These are phyloP conservation scores for Gracilaria caudata DNA, from an alignment of 23 red algal genomes.

Conservation along the genomic window DNA sequence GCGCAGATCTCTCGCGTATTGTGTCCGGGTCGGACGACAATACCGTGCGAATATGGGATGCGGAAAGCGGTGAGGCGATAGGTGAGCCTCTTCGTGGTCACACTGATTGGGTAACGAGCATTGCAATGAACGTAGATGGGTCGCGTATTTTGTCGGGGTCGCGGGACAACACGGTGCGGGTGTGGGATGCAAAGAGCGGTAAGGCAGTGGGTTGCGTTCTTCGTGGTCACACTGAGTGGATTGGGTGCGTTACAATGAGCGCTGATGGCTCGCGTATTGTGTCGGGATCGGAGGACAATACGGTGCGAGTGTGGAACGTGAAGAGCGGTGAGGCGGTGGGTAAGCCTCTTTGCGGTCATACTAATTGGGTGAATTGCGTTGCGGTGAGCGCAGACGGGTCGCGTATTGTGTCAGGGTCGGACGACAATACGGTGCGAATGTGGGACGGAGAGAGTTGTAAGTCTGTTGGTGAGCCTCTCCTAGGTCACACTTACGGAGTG, in stretches of 20 bases:
- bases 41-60: not conserved
- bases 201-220: not conserved
- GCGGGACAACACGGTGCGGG: not conserved
- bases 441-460: no score
- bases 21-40: slow-evolving; percentile 11
- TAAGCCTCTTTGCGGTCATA: no score
- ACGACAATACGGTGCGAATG: no score
- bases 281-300: not conserved
- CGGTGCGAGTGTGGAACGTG: not conserved
- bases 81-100: not conserved
- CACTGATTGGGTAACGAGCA: not conserved
- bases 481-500: no score
- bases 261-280: not conserved
- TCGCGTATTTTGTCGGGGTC: no score
- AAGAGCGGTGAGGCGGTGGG: not conserved
- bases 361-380: no score
- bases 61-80: not conserved
- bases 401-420: no score
- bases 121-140: not conserved
- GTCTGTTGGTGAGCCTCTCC: no score
- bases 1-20: not conserved
- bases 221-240: not conserved
- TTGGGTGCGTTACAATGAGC: not conserved
- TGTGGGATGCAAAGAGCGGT: no score
- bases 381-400: no score